Conservation (phyloP, 257 asterid species). For the Apocynum venetum region DNA sequence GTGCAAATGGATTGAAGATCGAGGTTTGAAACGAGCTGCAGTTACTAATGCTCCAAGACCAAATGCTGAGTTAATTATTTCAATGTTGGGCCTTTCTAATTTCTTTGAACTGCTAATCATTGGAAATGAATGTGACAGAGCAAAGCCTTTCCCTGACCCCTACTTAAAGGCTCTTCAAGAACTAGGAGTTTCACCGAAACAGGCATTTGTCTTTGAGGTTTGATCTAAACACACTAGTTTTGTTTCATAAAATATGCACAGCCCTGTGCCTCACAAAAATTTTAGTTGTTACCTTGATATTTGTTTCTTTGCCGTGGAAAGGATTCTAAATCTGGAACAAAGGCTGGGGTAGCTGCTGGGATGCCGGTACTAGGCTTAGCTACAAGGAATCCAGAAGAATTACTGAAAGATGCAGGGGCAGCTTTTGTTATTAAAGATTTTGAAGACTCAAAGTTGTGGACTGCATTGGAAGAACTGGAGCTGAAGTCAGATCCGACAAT, state of each 20-base stretch:
- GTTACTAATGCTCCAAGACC: constrained; percentile 87
- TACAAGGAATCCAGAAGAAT: constrained; percentile 54
- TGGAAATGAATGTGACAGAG: constrained; percentile 67
- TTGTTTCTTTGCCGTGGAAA: constrained; percentile 18
- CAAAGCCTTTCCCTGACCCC: constrained; percentile 86
- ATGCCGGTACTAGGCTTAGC: constrained; percentile 76
- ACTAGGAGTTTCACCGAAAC: constrained; percentile 57
- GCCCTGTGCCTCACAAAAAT: too few species aligned
- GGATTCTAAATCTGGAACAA: constrained; percentile 81
- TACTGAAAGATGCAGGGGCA: constrained; percentile 57
- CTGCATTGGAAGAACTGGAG: constrained; percentile 45
- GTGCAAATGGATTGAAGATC: constrained; percentile 63
- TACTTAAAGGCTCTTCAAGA: constrained; percentile 60
- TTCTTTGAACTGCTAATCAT: constrained; percentile 57
- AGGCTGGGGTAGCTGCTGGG: constrained; percentile 81
- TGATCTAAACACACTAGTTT: neutral
- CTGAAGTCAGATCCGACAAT: neutral
- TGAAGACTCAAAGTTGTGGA: constrained; percentile 55
- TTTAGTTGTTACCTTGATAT: neutral
- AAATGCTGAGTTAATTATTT: constrained; percentile 61
- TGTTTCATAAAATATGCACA: neutral
- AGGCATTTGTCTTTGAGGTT: constrained; percentile 71
- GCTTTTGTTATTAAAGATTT: constrained; percentile 57
- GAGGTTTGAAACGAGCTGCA: constrained; percentile 72
- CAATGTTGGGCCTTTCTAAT: constrained; percentile 43